Conservation (phyloP, 371 early-diverging fungal species). For the Nematocida displodere region DNA sequence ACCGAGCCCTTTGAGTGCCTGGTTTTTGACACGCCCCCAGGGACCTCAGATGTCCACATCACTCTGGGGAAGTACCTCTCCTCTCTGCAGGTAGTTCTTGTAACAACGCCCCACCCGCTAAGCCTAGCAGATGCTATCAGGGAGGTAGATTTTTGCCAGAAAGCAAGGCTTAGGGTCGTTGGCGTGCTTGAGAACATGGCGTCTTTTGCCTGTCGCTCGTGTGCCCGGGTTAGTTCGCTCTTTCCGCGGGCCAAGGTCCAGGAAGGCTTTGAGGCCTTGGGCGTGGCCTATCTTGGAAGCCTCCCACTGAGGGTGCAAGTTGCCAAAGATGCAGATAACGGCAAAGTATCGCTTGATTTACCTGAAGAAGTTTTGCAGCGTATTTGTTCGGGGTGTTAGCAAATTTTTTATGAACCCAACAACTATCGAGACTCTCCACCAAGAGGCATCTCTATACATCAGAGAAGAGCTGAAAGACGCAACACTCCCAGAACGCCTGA, state of each 20-base stretch:
- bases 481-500: too few species aligned
- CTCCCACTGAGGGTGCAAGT: neutral
- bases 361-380: neutral
- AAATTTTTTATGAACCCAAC: neutral
- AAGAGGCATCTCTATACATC: too few species aligned
- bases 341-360: conserved; percentile 7
- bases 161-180: conserved; percentile 54
- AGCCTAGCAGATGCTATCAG: conserved; percentile 60
- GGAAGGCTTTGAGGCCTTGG: neutral
- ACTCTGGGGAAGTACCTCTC: conserved; percentile 54
- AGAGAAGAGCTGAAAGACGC: neutral
- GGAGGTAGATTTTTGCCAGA: conserved; percentile 63
- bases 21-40: conserved; percentile 66
- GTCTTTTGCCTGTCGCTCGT: conserved; percentile 49
- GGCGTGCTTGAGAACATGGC: conserved; percentile 66
- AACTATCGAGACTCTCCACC: too few species aligned
- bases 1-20: conserved; percentile 49
- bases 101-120: conserved; percentile 63
- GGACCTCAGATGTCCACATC: conserved; percentile 64
- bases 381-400: neutral
- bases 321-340: conserved; percentile 43
- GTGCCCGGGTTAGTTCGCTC: conserved; percentile 41
- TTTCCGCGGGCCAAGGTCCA: conserved; percentile 33
- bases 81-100: conserved; percentile 53
- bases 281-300: neutral